A percentile compares a stretch with the other conserved stretches of the same genome.
These are phyloP conservation scores for Colletotrichum cordylinicola DNA, from an alignment of 2,329 filamentous ascomycete genomes.

Conservation along the genomic window DNA sequence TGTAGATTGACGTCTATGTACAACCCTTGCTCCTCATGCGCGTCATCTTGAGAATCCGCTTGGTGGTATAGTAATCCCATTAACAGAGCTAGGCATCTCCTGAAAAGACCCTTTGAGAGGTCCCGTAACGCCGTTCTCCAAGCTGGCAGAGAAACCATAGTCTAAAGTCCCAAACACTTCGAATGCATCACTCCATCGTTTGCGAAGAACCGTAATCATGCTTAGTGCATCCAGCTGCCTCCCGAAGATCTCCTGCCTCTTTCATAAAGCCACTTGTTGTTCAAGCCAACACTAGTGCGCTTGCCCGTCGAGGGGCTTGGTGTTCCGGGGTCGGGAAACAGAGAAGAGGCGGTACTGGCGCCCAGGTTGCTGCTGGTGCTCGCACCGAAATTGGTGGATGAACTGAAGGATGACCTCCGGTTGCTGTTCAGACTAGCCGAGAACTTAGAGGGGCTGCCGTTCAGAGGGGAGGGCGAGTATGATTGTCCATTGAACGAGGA, in stretches of 20 bases:
- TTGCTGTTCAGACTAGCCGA: slow-evolving; percentile 52
- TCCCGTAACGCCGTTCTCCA: not conserved
- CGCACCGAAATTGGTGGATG: slow-evolving; percentile 55
- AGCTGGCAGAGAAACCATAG: not conserved
- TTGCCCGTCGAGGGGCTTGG: slow-evolving; percentile 73
- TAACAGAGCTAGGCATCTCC: not conserved
- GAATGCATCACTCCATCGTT: not conserved
- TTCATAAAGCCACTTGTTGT: slow-evolving; percentile 96
- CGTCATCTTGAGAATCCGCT: not conserved
- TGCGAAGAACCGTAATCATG: not conserved
- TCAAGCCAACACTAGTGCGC: slow-evolving; percentile 77
- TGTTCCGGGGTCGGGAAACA: slow-evolving; percentile 66
- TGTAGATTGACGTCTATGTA: not conserved
- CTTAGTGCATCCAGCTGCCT: slow-evolving; percentile 18
- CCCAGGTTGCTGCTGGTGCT: slow-evolving; percentile 44
- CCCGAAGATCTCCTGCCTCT: slow-evolving; percentile 67
- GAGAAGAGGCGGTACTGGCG: slow-evolving; percentile 45
- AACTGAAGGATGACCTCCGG: slow-evolving; percentile 67
- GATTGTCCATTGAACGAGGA: slow-evolving; percentile 50
- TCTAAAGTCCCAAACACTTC: not conserved
- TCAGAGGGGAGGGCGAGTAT: slow-evolving; percentile 45
- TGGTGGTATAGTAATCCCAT: not conserved
- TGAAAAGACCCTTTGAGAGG: not conserved
- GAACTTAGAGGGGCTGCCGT: slow-evolving; percentile 67
- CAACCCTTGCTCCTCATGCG: not conserved